These are phyloP conservation scores for Podaxis sp. DNA, from an alignment of 768 basidiomycete genomes.

Conservation along the genomic window DNA sequence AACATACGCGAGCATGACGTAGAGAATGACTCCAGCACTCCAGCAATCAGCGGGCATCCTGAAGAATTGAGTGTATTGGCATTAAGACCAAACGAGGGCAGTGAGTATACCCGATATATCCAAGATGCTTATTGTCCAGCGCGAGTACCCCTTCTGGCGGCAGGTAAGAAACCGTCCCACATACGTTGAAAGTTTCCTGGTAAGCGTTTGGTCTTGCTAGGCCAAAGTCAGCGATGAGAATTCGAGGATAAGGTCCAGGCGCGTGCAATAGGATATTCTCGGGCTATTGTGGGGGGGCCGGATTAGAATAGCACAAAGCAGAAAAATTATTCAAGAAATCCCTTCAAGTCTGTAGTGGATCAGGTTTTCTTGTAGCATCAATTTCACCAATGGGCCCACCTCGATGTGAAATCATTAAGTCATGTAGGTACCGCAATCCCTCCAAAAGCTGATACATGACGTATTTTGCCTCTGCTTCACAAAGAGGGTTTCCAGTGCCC, in stretches of 20 bases:
- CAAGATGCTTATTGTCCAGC: constrained; percentile 68
- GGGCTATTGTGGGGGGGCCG: constrained; percentile 43
- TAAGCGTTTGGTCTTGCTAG: constrained; percentile 76
- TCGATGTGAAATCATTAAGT: constrained; percentile 72
- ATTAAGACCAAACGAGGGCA: not conserved
- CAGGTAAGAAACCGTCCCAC: constrained; percentile 84
- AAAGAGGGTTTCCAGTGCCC: constrained; percentile 48
- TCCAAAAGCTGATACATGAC: constrained; percentile 79
- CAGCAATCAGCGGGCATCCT: constrained; percentile 91
- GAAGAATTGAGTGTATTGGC: constrained; percentile 10
- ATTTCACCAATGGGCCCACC: constrained; percentile 39
- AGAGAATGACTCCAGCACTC: constrained; percentile 81
- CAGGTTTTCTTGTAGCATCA: not conserved
- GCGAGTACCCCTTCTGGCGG: constrained; percentile 85
- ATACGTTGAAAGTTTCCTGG: constrained; percentile 83
- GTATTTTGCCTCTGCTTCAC: constrained; percentile 82
- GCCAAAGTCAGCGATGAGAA: constrained; percentile 86
- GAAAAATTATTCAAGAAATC: constrained; percentile 18
- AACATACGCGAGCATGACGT: constrained; percentile 80
- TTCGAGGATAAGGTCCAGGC: constrained; percentile 83
- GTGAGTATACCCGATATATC: constrained; percentile 51
- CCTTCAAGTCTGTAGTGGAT: constrained; percentile 58
- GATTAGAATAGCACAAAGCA: not conserved
- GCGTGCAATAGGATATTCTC: constrained; percentile 79
- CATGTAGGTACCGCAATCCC: constrained; percentile 70